phyloP scores from a whole-genome alignment of 2,329 filamentous ascomycete species.

The Thelonectria blattea region DNA sequence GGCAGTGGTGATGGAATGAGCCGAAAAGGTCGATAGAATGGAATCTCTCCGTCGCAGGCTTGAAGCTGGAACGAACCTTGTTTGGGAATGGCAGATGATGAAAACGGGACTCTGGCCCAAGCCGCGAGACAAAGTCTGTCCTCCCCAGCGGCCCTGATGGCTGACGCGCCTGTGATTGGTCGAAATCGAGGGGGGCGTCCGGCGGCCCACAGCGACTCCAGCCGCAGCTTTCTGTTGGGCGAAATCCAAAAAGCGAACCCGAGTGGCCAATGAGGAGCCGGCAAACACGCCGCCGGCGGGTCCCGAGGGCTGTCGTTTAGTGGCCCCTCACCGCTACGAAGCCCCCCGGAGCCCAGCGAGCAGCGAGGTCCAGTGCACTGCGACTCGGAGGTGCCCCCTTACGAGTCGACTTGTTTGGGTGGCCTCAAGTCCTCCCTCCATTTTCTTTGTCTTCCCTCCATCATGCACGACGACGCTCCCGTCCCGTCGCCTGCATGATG shows the following conservation, averaged over 20 bases:
- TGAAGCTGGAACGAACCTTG: constrained; percentile 34
- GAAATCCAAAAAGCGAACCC: neutral
- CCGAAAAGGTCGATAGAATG: constrained; percentile 16
- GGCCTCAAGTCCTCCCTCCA: neutral
- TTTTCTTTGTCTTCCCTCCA: neutral
- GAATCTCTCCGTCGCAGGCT: constrained; percentile 5
- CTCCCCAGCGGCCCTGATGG: constrained; percentile 19
- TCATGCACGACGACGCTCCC: neutral
- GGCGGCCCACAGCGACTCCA: constrained; percentile 23
- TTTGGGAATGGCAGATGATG: constrained; percentile 28
- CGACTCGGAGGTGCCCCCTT: neutral
- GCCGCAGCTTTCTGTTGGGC: constrained; percentile 23
- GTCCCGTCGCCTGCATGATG: neutral
- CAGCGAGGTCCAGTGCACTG: no score
- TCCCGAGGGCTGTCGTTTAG: constrained; percentile 7
- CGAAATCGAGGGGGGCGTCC: constrained; percentile 24
- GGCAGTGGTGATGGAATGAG: constrained; percentile 8
- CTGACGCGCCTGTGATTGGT: constrained; percentile 32
- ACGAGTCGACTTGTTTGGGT: neutral
- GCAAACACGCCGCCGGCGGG: neutral
- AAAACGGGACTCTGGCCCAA: constrained; percentile 31
- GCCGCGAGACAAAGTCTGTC: constrained; percentile 32
- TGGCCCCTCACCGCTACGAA: constrained; percentile 19
- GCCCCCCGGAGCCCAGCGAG: no score
- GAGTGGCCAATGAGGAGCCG: constrained; percentile 1